These are phyloP conservation scores for Umbellularia californica DNA, from an alignment of 164 flowering plant genomes.

Conservation along the genomic window DNA sequence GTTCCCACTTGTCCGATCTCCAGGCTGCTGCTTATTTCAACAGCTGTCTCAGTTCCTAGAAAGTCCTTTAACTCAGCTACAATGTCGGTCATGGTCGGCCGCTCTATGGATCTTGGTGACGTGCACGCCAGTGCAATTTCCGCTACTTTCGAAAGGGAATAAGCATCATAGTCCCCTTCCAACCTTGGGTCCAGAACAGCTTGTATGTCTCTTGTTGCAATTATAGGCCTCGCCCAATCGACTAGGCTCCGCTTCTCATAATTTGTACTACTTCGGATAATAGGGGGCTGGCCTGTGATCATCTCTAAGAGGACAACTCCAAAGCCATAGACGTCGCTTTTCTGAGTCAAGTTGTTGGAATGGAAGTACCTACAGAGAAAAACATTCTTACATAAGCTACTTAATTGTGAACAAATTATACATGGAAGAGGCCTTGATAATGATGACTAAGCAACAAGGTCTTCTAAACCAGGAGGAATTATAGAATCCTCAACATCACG, in stretches of 20 bases:
- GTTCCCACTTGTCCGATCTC: neutral
- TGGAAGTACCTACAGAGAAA: constrained; percentile 21
- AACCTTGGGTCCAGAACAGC: constrained; percentile 37
- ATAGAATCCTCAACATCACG: no score
- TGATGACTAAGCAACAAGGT: no score
- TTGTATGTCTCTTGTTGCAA: constrained; percentile 30
- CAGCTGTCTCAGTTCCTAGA: constrained; percentile 20
- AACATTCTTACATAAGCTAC: neutral
- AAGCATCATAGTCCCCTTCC: constrained; percentile 19
- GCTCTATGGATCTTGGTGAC: constrained; percentile 8
- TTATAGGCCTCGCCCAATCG: constrained; percentile 27
- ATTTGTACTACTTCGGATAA: neutral
- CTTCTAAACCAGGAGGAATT: no score
- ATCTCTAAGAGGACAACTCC: constrained; percentile 50
- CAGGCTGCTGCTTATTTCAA: neutral
- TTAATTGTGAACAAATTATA: no score
- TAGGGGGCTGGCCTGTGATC: constrained; percentile 35
- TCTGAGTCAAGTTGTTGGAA: constrained; percentile 31
- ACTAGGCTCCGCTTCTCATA: constrained; percentile 16
- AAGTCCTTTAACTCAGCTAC: constrained; percentile 13
- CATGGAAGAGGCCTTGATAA: no score
- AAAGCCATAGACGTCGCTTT: constrained; percentile 52
- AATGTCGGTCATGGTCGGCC: constrained; percentile 38
- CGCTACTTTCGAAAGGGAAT: constrained; percentile 38
- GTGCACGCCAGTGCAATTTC: constrained; percentile 47